These are phyloP conservation scores for Epichloe brachyelytri DNA, from an alignment of 2,329 filamentous ascomycete species.

Conservation along the genomic window DNA sequence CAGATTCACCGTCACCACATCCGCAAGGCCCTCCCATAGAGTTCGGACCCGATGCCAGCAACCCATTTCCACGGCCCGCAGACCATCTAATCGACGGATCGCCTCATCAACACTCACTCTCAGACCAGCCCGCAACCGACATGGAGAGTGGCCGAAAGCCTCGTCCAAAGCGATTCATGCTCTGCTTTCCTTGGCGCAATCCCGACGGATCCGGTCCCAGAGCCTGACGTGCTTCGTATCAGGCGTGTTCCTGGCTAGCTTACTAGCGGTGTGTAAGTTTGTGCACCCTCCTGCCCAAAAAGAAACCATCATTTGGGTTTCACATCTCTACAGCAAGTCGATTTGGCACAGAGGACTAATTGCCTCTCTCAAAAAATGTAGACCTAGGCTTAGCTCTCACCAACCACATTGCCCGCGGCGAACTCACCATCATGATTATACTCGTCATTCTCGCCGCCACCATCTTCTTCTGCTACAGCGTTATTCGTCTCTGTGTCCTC, in stretches of 20 bases:
- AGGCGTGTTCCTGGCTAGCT: conserved; percentile 44
- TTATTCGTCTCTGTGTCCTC: conserved; percentile 61
- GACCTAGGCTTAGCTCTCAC: conserved; percentile 63
- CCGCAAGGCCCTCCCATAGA: neutral
- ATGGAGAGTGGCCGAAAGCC: neutral
- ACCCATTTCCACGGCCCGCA: neutral
- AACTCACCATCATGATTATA: conserved; percentile 70
- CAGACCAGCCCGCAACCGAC: neutral
- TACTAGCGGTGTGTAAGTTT: conserved; percentile 54
- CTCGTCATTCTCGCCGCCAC: conserved; percentile 61
- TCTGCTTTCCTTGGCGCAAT: conserved; percentile 43
- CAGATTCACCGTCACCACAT: neutral
- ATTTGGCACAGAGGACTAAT: neutral
- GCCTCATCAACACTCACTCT: neutral
- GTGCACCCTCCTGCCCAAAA: neutral
- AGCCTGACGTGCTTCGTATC: conserved; percentile 52
- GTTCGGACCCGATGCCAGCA: neutral
- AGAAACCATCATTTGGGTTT: neutral
- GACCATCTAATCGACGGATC: neutral
- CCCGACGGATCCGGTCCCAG: conserved; percentile 38
- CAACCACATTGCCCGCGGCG: conserved; percentile 47
- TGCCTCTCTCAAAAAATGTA: conserved; percentile 19
- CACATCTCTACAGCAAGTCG: neutral
- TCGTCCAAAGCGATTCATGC: conserved; percentile 29
- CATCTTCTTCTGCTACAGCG: conserved; percentile 68